Percentiles rank a stretch among this genome's conserved stretches.
Conservation (phyloP, 495 filamentous ascomycete genomes). For the Parathielavia hyrcaniae region DNA sequence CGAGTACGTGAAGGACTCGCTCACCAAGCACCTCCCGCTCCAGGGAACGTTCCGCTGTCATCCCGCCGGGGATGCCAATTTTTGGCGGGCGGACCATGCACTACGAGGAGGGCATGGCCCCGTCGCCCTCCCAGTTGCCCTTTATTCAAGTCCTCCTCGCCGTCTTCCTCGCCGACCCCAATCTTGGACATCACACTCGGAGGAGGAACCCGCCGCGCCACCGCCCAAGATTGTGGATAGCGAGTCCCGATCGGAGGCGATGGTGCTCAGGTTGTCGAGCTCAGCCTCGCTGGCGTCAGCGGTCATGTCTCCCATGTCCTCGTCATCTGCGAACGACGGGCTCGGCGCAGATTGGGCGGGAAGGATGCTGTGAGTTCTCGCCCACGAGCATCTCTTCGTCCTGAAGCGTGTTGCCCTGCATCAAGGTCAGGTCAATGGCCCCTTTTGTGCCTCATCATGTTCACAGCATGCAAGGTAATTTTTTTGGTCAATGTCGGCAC, state of each 20-base stretch:
- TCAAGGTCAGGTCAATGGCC: too few species aligned
- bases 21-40: constrained; percentile 71
- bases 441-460: not conserved
- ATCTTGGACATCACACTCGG: not conserved
- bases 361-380: too few species aligned
- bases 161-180: too few species aligned
- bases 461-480: not conserved
- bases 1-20: constrained; percentile 69
- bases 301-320: not conserved
- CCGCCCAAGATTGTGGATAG: not conserved
- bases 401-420: too few species aligned
- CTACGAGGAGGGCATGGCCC: constrained; percentile 61
- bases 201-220: not conserved
- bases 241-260: not conserved
- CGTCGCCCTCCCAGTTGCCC: too few species aligned
- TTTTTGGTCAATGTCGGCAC: too few species aligned
- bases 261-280: not conserved
- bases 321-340: too few species aligned
- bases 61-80: constrained; percentile 66
- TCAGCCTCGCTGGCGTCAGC: not conserved
- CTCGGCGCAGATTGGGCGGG: too few species aligned
- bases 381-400: too few species aligned
- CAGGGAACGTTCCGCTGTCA: constrained; percentile 73
- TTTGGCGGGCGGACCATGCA: constrained; percentile 60
- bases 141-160: not conserved